Conservation (phyloP, 2,329 filamentous ascomycete species). For the Teratosphaeria zuluensis region DNA sequence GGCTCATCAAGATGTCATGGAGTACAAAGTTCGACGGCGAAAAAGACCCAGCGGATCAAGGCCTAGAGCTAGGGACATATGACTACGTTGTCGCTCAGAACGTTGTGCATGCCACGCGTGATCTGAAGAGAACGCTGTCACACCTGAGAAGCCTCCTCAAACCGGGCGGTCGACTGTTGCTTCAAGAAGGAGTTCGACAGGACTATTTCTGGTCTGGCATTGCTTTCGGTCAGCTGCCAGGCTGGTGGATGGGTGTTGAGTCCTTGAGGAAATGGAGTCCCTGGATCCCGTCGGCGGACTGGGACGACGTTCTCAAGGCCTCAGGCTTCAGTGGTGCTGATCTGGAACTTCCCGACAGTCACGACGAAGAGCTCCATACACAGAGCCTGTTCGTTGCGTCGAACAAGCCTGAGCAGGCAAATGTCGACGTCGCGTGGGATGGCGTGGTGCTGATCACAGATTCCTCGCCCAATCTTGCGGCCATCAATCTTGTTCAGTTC, state of each 20-base stretch:
- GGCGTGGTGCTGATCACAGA: no score
- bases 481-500: no score
- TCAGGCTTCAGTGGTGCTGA: background rate
- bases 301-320: background rate
- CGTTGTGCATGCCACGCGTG: slow-evolving; percentile 15
- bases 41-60: slow-evolving; percentile 22
- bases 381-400: no score
- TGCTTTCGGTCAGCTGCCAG: slow-evolving; percentile 7
- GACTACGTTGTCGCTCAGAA: slow-evolving; percentile 18
- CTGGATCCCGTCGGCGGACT: background rate
- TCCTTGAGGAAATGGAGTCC: slow-evolving; percentile 5
- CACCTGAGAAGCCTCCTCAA: slow-evolving; percentile 16
- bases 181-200: background rate
- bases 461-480: no score
- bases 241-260: slow-evolving; percentile 11
- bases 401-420: no score
- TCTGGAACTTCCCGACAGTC: no score
- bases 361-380: no score
- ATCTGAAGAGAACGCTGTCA: slow-evolving; percentile 7
- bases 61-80: slow-evolving; percentile 21
- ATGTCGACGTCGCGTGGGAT: no score
- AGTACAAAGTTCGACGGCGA: slow-evolving; percentile 25
- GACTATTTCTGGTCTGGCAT: slow-evolving; percentile 2
- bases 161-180: slow-evolving; percentile 11
- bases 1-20: slow-evolving; percentile 18